A percentile compares a stretch with the other conserved stretches of the same genome.
phyloP scores from a whole-genome alignment of 108 stramenopile species.

The Cyclotella baltica region DNA sequence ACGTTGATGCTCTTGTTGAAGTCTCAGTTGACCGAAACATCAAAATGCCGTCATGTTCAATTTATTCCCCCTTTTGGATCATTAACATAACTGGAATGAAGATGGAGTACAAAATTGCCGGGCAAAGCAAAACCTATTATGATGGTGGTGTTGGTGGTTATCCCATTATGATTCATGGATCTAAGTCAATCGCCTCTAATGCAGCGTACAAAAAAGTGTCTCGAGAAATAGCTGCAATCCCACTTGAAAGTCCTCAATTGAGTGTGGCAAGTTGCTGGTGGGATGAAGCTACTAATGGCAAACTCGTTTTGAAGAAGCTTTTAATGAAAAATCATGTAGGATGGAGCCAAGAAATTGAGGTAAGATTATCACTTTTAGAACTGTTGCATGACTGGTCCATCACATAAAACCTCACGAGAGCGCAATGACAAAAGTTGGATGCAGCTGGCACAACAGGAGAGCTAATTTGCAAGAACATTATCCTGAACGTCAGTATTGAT shows the following conservation, averaged over 20 bases:
- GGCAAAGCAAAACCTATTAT: conserved; percentile 6
- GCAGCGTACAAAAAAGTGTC: conserved; percentile 20
- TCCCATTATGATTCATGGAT: conserved; percentile 36
- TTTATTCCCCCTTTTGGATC: conserved; percentile 44
- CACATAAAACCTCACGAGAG: too few species aligned
- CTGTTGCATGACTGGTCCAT: too few species aligned
- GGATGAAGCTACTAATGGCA: conserved; percentile 33
- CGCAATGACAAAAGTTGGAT: too few species aligned
- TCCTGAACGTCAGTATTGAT: conserved; percentile 18
- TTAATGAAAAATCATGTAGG: conserved; percentile 17
- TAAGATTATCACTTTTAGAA: too few species aligned
- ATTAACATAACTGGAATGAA: conserved; percentile 43
- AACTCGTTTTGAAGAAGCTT: conserved; percentile 21
- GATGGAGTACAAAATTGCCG: conserved; percentile 27
- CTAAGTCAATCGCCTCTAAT: conserved; percentile 23
- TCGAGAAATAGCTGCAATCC: conserved; percentile 25
- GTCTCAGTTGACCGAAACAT: conserved; percentile 30
- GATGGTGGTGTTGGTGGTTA: conserved; percentile 37
- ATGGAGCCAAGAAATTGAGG: conserved; percentile 36
- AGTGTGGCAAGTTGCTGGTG: conserved; percentile 17
- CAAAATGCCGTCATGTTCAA: conserved; percentile 13
- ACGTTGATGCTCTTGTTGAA: conserved; percentile 30
- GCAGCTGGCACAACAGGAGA: conserved; percentile 38
- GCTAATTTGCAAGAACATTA: conserved; percentile 19
- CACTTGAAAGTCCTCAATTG: conserved; percentile 21